phyloP scores from a whole-genome alignment of 129 eudicot species.

The Artemisia argyi region DNA sequence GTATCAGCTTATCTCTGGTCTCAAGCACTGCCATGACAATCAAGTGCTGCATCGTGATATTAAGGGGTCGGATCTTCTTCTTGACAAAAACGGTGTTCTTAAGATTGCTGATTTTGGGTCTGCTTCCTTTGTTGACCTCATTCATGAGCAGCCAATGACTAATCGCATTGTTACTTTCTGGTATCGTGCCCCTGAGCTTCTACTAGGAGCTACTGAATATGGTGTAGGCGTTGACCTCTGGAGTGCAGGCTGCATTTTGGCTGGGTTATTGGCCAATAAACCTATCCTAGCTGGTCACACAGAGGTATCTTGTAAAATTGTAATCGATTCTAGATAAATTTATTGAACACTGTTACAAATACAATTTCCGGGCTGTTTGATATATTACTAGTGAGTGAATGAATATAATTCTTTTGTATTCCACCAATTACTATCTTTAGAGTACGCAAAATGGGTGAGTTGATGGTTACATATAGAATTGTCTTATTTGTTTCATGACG shows the following conservation, averaged over 20 bases:
- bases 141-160: slow-evolving; percentile 13
- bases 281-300: slow-evolving; percentile 19
- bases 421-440: too few species aligned
- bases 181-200: slow-evolving; percentile 25
- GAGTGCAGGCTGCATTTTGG: slow-evolving; percentile 20
- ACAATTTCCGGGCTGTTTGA: too few species aligned
- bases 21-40: slow-evolving; percentile 12
- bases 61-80: slow-evolving; percentile 11
- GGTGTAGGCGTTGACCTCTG: slow-evolving; percentile 14
- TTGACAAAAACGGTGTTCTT: slow-evolving; percentile 3
- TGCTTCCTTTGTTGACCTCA: slow-evolving; percentile 14
- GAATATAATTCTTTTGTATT: too few species aligned
- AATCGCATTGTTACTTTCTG: slow-evolving; percentile 13
- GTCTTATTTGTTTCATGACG: neutral
- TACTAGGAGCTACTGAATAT: slow-evolving; percentile 20
- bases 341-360: too few species aligned
- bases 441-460: neutral
- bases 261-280: slow-evolving; percentile 7
- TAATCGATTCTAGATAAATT: neutral
- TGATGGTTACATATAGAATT: neutral
- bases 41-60: slow-evolving; percentile 16
- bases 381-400: too few species aligned
- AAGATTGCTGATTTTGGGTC: slow-evolving; percentile 16
- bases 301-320: slow-evolving; percentile 1
- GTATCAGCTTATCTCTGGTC: slow-evolving; percentile 12